These are phyloP conservation scores for Kwoniella newhampshirensis DNA, from an alignment of 768 basidiomycete genomes.

Conservation along the genomic window DNA sequence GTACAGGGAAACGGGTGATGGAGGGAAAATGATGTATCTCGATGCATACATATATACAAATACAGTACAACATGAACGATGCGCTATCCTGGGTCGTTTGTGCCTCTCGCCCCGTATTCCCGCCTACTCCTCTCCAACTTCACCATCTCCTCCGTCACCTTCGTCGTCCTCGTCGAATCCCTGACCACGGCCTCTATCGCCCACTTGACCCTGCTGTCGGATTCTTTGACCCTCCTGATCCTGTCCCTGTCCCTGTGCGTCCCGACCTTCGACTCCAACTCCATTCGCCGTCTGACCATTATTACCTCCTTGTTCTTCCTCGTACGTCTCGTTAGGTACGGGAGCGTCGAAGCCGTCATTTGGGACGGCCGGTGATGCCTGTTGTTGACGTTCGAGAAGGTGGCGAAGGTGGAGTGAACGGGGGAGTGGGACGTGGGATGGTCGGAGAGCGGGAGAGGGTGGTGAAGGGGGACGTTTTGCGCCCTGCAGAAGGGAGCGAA, in stretches of 20 bases:
- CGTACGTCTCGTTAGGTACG: conserved; percentile 46
- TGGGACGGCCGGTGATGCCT: conserved; percentile 22
- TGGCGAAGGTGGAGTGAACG: conserved; percentile 36
- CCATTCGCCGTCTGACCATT: too few species aligned
- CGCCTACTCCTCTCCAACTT: background rate
- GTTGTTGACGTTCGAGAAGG: conserved; percentile 33
- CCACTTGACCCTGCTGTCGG: background rate
- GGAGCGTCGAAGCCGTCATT: conserved; percentile 46
- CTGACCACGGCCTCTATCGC: background rate
- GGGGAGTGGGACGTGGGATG: conserved; percentile 19
- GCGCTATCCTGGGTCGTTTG: too few species aligned
- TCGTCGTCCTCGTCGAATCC: background rate
- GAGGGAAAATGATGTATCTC: too few species aligned
- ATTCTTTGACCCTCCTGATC: background rate
- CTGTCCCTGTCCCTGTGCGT: conserved; percentile 4
- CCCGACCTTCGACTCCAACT: conserved; percentile 1
- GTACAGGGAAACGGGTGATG: too few species aligned
- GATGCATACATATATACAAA: too few species aligned
- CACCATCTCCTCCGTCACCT: conserved; percentile 4
- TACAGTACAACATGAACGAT: too few species aligned
- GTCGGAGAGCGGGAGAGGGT: conserved; percentile 41
- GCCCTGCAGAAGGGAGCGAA: conserved; percentile 30
- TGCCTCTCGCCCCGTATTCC: background rate
- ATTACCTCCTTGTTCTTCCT: conserved; percentile 13
- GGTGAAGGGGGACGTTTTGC: conserved; percentile 49